phyloP scores from a whole-genome alignment of 2,329 filamentous ascomycete species.

The Aureobasidium sp. region DNA sequence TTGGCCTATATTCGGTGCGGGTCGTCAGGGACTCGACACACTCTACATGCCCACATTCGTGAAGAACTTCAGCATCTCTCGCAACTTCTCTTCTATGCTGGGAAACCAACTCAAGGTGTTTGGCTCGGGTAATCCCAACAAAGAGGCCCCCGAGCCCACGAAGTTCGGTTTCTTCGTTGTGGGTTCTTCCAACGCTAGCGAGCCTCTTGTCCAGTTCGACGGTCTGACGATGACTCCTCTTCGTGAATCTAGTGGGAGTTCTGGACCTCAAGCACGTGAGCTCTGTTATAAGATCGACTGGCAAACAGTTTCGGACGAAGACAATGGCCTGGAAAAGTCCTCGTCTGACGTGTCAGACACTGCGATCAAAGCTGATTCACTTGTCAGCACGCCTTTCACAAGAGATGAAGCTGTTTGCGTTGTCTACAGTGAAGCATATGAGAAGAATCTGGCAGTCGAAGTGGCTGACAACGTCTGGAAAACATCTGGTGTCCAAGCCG shows the following conservation, averaged over 20 bases:
- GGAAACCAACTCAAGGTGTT: background rate
- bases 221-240: background rate
- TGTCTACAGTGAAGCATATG: background rate
- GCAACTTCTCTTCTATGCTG: background rate
- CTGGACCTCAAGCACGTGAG: background rate
- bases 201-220: background rate
- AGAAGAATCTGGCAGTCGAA: background rate
- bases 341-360: background rate
- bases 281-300: background rate
- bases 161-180: background rate
- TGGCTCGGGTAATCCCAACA: background rate
- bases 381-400: background rate
- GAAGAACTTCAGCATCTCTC: constrained; percentile 1
- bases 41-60: constrained; percentile 1
- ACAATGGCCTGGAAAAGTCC: background rate
- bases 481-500: background rate
- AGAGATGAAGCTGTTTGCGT: background rate
- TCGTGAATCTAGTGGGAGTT: background rate
- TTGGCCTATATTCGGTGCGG: constrained; percentile 1
- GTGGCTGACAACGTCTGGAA: background rate
- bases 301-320: background rate
- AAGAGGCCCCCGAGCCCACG: background rate
- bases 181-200: background rate
- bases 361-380: background rate
- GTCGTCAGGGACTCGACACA: background rate